Base-by-base conservation (phyloP, 805 yeast species). In the Starmera dryadoides region DNA sequence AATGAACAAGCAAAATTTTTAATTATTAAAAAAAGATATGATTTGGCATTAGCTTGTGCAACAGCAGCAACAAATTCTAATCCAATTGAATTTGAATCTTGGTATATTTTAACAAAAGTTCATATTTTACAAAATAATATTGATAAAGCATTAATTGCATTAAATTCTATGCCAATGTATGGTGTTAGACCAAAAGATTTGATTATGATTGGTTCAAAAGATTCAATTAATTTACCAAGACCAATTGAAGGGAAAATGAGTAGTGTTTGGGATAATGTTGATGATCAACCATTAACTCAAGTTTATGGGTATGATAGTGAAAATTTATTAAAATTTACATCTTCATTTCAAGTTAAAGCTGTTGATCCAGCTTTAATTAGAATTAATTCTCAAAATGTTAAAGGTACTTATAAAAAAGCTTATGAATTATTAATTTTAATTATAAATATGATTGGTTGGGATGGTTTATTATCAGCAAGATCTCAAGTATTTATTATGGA, bases 401-500 rank as follows among this genome's bases (percentile, higher is more conserved):
- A 71, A 33, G 74, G 79, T 4, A 75, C 85, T 1, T 75, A 76
- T 43, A 60, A 63, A 23, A 62, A 62, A 38, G 86, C 85, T 1
- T 91, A 86, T 56, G 81, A 79, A 33, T 60, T 88, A 40, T 60
- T 91, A 41, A 78, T 94, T 4, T 66, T 77, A 8, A 72, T 93
- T 46, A 77, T 80, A 3, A 71, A 80, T 16, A 62, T 69, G 19
- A 65, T 80, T 31, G 96, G 96, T 4, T 91, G 98, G 98, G 86
- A 86, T 48, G 75, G 71, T 28, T 59, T 87, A 28, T 68, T 89
- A 47, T 65, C 68, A 41, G 53, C 80, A 30, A 75, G 96, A 42
- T 77, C 88, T 1, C 63, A 69, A 16, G 79, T 84, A 1, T 91
- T 91, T 60, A 77, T 86, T 9, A 91, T 91, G 88, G 86, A 79